A percentile compares a stretch with the other conserved stretches of the same genome.
These are phyloP conservation scores for Penicillium sp. DNA, from an alignment of 2,329 filamentous ascomycete species.

Conservation along the genomic window DNA sequence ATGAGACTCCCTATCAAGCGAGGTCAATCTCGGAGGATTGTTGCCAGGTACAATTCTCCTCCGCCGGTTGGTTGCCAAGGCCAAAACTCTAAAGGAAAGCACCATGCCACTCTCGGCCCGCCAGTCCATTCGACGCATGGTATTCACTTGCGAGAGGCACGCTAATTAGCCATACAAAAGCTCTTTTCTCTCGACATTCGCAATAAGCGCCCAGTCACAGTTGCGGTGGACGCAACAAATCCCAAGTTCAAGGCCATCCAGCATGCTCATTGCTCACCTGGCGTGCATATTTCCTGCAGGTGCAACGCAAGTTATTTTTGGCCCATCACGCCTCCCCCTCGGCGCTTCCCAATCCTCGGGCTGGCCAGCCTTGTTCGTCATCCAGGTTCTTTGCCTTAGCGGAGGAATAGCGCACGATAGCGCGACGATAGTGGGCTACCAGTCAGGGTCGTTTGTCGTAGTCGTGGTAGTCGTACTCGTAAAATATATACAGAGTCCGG, in stretches of 20 bases:
- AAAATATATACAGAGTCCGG: background rate
- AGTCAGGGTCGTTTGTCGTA: background rate
- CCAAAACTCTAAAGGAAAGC: background rate
- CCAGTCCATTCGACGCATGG: background rate
- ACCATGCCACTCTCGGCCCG: constrained; percentile 1
- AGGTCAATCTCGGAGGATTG: background rate
- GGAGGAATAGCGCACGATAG: constrained; percentile 3
- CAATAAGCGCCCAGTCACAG: constrained; percentile 14
- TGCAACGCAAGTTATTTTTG: constrained; percentile 35
- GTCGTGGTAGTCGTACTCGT: constrained; percentile 11
- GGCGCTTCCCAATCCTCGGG: constrained; percentile 27
- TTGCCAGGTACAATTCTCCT: constrained; percentile 1
- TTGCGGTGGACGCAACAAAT: constrained; percentile 1
- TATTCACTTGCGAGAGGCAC: background rate
- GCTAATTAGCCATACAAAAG: background rate
- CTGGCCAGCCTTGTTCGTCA: background rate
- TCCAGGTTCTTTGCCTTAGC: constrained; percentile 6
- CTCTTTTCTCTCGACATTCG: background rate
- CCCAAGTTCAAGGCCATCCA: constrained; percentile 10
- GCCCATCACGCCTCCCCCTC: constrained; percentile 24
- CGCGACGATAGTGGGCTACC: constrained; percentile 5
- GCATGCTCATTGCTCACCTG: constrained; percentile 28
- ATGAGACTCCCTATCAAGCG: constrained; percentile 4
- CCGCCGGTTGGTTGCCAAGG: constrained; percentile 2
- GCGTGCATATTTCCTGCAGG: constrained; percentile 35